phyloP scores from a whole-genome alignment of 208 protist species.

The Strigomonas culicis region DNA sequence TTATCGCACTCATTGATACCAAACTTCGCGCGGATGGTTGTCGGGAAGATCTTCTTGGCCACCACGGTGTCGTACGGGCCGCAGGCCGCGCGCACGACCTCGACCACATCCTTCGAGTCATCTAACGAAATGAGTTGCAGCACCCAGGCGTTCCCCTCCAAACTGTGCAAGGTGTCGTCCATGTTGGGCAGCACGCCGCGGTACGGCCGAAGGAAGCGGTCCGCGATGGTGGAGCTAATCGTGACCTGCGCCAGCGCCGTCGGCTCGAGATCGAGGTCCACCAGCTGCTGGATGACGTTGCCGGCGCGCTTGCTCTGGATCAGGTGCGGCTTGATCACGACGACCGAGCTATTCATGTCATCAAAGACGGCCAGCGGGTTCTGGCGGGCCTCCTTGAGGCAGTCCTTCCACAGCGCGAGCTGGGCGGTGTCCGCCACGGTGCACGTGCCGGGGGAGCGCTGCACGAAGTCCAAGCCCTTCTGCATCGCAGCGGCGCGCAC shows the following conservation, averaged over 20 bases:
- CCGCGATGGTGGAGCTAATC: conserved; percentile 43
- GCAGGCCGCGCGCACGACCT: conserved; percentile 53
- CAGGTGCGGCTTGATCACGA: conserved; percentile 81
- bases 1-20: conserved; percentile 76
- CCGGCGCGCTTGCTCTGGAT: conserved; percentile 30
- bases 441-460: conserved; percentile 42
- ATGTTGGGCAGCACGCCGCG: conserved; percentile 70
- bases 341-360: conserved; percentile 62
- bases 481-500: conserved; percentile 39
- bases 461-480: conserved; percentile 65
- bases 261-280: conserved; percentile 54
- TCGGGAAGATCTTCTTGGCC: conserved; percentile 80
- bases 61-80: conserved; percentile 81
- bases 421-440: conserved; percentile 48
- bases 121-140: conserved; percentile 68
- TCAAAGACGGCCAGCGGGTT: conserved; percentile 70
- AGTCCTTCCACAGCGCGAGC: conserved; percentile 40
- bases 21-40: conserved; percentile 86
- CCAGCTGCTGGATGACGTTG: conserved; percentile 53
- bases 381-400: conserved; percentile 19
- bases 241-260: conserved; percentile 52
- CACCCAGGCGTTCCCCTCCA: conserved; percentile 66
- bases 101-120: conserved; percentile 48
- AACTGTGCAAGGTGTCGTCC: conserved; percentile 35
- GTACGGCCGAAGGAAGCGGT: conserved; percentile 71